phyloP scores from a whole-genome alignment of 306 rosid genomes.

The Coriaria nepalensis region DNA sequence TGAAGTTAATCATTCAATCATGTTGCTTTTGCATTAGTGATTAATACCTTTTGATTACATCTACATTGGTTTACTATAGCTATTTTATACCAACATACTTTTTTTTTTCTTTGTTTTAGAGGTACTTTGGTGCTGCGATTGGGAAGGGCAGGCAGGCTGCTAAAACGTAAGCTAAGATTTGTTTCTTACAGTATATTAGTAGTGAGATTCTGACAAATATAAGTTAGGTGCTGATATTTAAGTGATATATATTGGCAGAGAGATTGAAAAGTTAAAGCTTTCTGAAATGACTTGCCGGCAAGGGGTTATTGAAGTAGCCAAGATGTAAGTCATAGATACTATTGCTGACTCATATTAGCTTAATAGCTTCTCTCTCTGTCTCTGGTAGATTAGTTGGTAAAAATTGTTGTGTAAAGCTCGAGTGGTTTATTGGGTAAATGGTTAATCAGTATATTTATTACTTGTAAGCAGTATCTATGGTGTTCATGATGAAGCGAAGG shows the following conservation, averaged over 20 bases:
- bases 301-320: slow-evolving; percentile 93
- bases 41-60: background rate
- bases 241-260: slow-evolving; percentile 39
- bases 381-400: background rate
- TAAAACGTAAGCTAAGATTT: slow-evolving; percentile 59
- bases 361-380: background rate
- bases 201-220: background rate
- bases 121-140: slow-evolving; percentile 95
- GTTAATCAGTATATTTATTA: slow-evolving; percentile 1
- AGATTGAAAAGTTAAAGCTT: slow-evolving; percentile 90
- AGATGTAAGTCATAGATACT: slow-evolving; percentile 60
- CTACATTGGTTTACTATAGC: background rate
- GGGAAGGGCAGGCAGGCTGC: slow-evolving; percentile 99
- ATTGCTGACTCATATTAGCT: background rate
- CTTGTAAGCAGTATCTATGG: slow-evolving; percentile 59
- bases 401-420: background rate
- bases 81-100: background rate
- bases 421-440: slow-evolving; percentile 8
- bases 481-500: slow-evolving; percentile 95
- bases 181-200: background rate
- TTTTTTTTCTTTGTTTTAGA: slow-evolving; percentile 31
- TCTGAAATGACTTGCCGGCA: slow-evolving; percentile 88
- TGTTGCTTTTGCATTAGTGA: background rate
- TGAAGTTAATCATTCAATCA: too few relatives aligned
- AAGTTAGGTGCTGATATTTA: slow-evolving; percentile 7